phyloP scores from a whole-genome alignment of 2,329 filamentous ascomycete genomes.

The Zelopaecilomyces penicillatus region DNA sequence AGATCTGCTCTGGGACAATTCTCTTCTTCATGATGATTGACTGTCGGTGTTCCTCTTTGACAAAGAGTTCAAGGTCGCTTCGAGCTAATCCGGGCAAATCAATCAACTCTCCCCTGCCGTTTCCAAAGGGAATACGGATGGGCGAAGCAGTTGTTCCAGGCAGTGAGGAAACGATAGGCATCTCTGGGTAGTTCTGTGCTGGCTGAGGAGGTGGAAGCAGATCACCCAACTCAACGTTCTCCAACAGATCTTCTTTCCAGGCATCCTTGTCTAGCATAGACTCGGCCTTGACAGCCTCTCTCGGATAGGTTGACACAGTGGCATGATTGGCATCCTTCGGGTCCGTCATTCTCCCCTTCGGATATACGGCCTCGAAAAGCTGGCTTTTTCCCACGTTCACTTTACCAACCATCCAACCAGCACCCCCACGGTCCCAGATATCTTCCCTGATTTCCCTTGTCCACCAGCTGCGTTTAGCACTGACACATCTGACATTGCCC shows the following conservation, averaged over 20 bases:
- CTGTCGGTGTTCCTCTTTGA: slow-evolving; percentile 55
- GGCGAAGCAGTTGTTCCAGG: slow-evolving; percentile 93
- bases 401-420: slow-evolving; percentile 94
- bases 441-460: slow-evolving; percentile 78
- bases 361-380: slow-evolving; percentile 80
- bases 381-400: slow-evolving; percentile 96
- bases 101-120: slow-evolving; percentile 79
- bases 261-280: slow-evolving; percentile 23
- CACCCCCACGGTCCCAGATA: slow-evolving; percentile 75
- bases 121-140: slow-evolving; percentile 84
- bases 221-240: slow-evolving; percentile 32
- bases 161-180: slow-evolving; percentile 78
- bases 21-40: slow-evolving; percentile 73
- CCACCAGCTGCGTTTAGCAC: slow-evolving; percentile 83
- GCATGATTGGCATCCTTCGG: slow-evolving; percentile 7
- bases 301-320: slow-evolving; percentile 12
- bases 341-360: slow-evolving; percentile 55
- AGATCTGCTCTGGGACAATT: slow-evolving; percentile 62
- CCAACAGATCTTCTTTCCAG: slow-evolving; percentile 8
- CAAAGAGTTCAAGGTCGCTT: slow-evolving; percentile 61
- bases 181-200: slow-evolving; percentile 68
- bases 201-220: slow-evolving; percentile 69
- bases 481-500: slow-evolving; percentile 81
- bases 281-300: slow-evolving; percentile 8
- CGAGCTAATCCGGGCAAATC: slow-evolving; percentile 82